These are phyloP conservation scores for Alternaria postmessia DNA, from an alignment of 2,329 filamentous ascomycete species.

Conservation along the genomic window DNA sequence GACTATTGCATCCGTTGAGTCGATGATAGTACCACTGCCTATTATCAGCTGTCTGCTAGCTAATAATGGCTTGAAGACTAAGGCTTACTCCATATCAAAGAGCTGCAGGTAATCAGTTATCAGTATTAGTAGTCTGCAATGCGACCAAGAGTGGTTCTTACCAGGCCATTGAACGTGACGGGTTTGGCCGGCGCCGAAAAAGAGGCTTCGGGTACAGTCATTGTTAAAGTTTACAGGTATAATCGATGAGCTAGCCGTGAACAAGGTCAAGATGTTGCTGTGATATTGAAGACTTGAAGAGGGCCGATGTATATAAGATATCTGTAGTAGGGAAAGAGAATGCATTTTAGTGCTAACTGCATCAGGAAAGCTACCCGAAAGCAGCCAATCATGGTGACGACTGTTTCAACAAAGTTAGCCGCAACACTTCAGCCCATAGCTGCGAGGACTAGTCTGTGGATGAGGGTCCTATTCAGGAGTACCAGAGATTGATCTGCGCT, in stretches of 20 bases:
- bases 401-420: neutral
- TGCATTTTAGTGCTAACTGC: constrained; percentile 14
- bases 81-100: constrained; percentile 48
- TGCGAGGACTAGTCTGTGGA: neutral
- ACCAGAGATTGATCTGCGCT: neutral
- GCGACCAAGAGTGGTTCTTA: constrained; percentile 29
- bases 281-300: neutral
- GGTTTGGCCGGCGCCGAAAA: constrained; percentile 54
- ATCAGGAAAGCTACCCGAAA: constrained; percentile 27
- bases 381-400: constrained; percentile 20
- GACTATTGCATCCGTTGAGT: constrained; percentile 77
- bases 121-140: neutral
- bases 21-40: constrained; percentile 77
- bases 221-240: constrained; percentile 14
- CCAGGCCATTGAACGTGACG: constrained; percentile 55
- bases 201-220: constrained; percentile 44
- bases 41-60: constrained; percentile 12
- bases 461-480: neutral
- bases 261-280: neutral
- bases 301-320: neutral
- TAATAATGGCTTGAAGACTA: neutral
- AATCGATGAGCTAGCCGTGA: neutral
- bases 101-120: constrained; percentile 32
- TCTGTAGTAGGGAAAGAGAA: constrained; percentile 10
- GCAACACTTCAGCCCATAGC: neutral